Evolutionary conservation across 371 early-diverging fungal species (phyloP), one percentile per base, ranked within the genome.

Genomic region (Mortierella sp.): DNA sequence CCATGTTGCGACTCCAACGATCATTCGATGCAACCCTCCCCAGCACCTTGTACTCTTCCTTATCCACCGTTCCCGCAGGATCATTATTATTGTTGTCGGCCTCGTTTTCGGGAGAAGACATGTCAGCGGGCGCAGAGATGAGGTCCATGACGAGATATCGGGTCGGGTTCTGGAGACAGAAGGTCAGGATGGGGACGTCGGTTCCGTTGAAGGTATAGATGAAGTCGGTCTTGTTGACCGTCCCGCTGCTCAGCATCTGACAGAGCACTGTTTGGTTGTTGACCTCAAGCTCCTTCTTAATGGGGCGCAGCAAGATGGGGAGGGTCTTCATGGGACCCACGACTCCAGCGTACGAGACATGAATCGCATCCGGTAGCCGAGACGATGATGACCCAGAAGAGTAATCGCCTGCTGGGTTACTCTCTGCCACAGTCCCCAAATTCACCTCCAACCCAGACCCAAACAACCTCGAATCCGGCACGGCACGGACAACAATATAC

Each of bases 341-440:
- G 43, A 85, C 86, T 11, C 81, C 86, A 10, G 81, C 86, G 55
- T 81, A 85, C 0, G 86, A 79, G n/a, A 85, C 72, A 74, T 85
- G 81, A 31, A 79, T 76, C 48, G 69, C 50, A 5, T 78, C 76
- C 4, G 26, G 21, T 11, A 57, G 13, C 8, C 50, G 26, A 1
- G 59, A 9, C 13, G 64, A n/a, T n/a, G 37, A 6, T 40, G 37
- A 21, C 34, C 11, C 4, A 10, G 64, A 37, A 3, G 37, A 16
- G 14, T 61, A 34, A 34, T 61, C 64, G 64, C 21, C 64, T 34
- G 64, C 64, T 5, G 64, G 37, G 21, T 61, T 77, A 14, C 37
- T 31, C 21, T 50, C 9, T 37, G 44, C 28, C 6, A 9, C 28
- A 0, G 1, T 14, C 14, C 10, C 28, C 28, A 2, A 37, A 6